These are phyloP conservation scores for Mytilinidion resinicola DNA, from an alignment of 495 filamentous ascomycete genomes.

Conservation along the genomic window DNA sequence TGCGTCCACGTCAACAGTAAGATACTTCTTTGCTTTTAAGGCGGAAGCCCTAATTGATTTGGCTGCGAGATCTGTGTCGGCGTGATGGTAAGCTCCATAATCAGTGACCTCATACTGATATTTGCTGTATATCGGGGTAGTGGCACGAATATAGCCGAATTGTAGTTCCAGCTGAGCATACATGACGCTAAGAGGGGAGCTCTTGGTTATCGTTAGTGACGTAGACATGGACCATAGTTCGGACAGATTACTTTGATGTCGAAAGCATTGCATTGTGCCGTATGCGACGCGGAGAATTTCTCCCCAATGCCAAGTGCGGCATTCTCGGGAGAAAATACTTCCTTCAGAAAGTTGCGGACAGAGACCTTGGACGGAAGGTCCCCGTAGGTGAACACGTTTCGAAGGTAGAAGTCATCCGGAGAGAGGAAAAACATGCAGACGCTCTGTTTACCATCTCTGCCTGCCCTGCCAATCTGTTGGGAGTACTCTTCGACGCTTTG, in stretches of 20 bases:
- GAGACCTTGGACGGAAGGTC: slow-evolving; percentile 48
- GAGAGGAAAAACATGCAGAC: slow-evolving; percentile 52
- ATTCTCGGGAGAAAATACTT: slow-evolving; percentile 39
- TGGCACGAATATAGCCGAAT: slow-evolving; percentile 47
- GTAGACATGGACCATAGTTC: background rate
- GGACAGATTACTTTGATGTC: slow-evolving; percentile 39
- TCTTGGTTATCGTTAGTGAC: slow-evolving; percentile 27
- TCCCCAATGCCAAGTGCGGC: slow-evolving; percentile 31
- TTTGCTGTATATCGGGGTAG: slow-evolving; percentile 48
- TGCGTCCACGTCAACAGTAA: slow-evolving; percentile 43
- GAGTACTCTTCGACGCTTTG: slow-evolving; percentile 53
- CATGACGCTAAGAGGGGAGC: slow-evolving; percentile 40
- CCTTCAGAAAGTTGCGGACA: slow-evolving; percentile 39
- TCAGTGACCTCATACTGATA: slow-evolving; percentile 41
- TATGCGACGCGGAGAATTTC: slow-evolving; percentile 42
- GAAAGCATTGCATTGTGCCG: slow-evolving; percentile 39
- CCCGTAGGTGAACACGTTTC: slow-evolving; percentile 50
- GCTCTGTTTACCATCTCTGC: slow-evolving; percentile 47
- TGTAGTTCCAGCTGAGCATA: slow-evolving; percentile 51
- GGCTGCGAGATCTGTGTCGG: slow-evolving; percentile 33
- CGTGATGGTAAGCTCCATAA: slow-evolving; percentile 9
- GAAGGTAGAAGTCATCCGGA: slow-evolving; percentile 44
- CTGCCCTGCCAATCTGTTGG: slow-evolving; percentile 55
- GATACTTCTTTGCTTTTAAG: slow-evolving; percentile 31
- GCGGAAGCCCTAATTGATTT: slow-evolving; percentile 35